Evolutionary conservation across 148 eudicot species (phyloP), one percentile per base, ranked within the genome.

Genomic region (Rhododendron kiyosumense): DNA sequence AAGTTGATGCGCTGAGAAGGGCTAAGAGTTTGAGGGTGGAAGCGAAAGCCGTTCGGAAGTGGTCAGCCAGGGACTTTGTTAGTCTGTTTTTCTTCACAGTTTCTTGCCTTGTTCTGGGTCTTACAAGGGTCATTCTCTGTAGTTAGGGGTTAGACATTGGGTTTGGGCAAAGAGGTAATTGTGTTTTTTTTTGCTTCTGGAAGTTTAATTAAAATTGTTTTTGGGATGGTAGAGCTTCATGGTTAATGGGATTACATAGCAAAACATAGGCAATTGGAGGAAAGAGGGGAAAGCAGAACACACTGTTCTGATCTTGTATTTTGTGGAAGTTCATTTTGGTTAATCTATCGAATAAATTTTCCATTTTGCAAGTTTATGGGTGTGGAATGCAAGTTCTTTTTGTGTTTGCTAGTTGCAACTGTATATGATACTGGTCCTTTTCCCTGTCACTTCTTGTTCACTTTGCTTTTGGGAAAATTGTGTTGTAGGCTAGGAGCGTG

Each of bases 51-150:
- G 94, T 94, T 1, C 81, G 85, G 82, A 94, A 92, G 89, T 93
- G 95, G 97, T 93, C 94, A 1, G 86, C 92, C 28, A 90, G 98
- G 88, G 98, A 95, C 75, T 93, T 94, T 63, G 96, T 92, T 17
- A 88, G 93, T 0, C 83, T 95, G 48, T 95, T 93, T 65, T 92
- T 95, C 91, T 91, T 94, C 79, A 71, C 89, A 20, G 91, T 92
- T 20, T 89, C 97, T 75, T 94, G 97, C 59, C 83, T 92, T 75
- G 96, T 89, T 52, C 84, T 95, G 83, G 97, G 81, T 81, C 91
- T 95, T 15, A 92, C 91, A 59, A 90, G 98, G 92, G 89, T 92
- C 14, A 90, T 94, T 41, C 79, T 94, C 73, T 94, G 97, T 75
- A 86, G 76, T 38, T 93, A 81, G 75, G 84, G 7, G n/a, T 52